phyloP scores from a whole-genome alignment of 1,139 yeast genomes.

The Pneumocystis carinii region DNA sequence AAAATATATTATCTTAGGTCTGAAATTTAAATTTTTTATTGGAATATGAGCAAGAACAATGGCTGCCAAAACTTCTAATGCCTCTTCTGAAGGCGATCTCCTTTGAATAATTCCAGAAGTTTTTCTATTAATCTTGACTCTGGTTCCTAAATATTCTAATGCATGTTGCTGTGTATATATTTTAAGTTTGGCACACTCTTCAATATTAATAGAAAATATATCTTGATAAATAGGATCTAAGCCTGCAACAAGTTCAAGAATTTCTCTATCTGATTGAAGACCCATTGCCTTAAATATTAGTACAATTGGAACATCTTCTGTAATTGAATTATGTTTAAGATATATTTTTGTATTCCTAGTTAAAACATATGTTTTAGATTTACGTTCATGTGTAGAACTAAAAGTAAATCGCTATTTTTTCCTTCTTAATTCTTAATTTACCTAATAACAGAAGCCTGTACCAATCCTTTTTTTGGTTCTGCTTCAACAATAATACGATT shows the following conservation, averaged over 20 bases:
- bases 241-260: constrained; percentile 88
- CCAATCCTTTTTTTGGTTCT: constrained; percentile 84
- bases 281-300: constrained; percentile 92
- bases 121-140: constrained; percentile 84
- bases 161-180: constrained; percentile 91
- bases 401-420: background rate
- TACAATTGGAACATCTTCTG: constrained; percentile 92
- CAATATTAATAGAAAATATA: constrained; percentile 78
- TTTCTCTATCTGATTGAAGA: constrained; percentile 78
- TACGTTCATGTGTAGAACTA: constrained; percentile 89
- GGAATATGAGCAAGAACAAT: constrained; percentile 91
- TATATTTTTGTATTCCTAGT: constrained; percentile 82
- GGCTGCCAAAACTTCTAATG: constrained; percentile 92
- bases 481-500: constrained; percentile 97
- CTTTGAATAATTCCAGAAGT: constrained; percentile 53
- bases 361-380: constrained; percentile 88
- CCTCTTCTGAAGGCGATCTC: constrained; percentile 72
- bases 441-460: constrained; percentile 88
- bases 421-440: background rate
- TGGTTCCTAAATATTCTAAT: constrained; percentile 71
- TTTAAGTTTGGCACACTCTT: constrained; percentile 77
- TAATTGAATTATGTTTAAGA: constrained; percentile 82
- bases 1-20: constrained; percentile 84
- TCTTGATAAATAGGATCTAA: constrained; percentile 78
- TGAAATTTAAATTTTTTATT: constrained; percentile 70